A percentile compares a stretch with the other conserved stretches of the same genome.
Conservation (phyloP, 768 basidiomycete genomes). For the Lactarius evosmus region DNA sequence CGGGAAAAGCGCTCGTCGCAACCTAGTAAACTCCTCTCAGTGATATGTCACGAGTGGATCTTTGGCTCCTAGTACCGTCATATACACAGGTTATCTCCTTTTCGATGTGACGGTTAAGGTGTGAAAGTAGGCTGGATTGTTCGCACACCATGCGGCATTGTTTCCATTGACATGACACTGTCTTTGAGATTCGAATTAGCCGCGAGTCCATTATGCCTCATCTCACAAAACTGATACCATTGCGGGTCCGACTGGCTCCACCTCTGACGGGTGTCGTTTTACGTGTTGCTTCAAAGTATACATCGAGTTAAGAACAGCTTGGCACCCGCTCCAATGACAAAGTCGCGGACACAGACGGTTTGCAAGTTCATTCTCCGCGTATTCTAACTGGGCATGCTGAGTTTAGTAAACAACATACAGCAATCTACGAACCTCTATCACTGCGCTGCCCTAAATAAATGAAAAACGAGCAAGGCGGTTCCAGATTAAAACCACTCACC, state of each 20-base stretch:
- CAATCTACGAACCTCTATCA: slow-evolving; percentile 20
- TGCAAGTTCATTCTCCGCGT: slow-evolving; percentile 17
- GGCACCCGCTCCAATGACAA: slow-evolving; percentile 24
- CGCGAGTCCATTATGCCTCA: not conserved
- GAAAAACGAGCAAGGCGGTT: not conserved
- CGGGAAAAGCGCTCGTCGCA: slow-evolving; percentile 24
- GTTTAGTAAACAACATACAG: slow-evolving; percentile 3
- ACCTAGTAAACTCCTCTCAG: slow-evolving; percentile 16
- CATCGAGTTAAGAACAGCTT: slow-evolving; percentile 26
- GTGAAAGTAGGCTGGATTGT: slow-evolving; percentile 14
- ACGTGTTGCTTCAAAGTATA: slow-evolving; percentile 25
- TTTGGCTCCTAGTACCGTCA: slow-evolving; percentile 12
- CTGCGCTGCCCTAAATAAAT: slow-evolving; percentile 10
- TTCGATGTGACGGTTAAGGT: slow-evolving; percentile 22
- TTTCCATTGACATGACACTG: slow-evolving; percentile 26
- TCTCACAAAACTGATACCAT: slow-evolving; percentile 15
- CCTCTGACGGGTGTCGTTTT: slow-evolving; percentile 23
- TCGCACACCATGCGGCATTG: slow-evolving; percentile 27
- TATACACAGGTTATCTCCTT: slow-evolving; percentile 17
- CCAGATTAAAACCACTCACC: slow-evolving; percentile 4
- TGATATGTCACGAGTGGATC: not conserved
- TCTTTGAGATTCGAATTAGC: slow-evolving; percentile 18
- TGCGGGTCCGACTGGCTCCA: slow-evolving; percentile 15
- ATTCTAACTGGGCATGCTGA: slow-evolving; percentile 22
- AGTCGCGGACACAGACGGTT: slow-evolving; percentile 22